A percentile compares a stretch with the other conserved stretches of the same genome.
Evolutionary conservation across 768 basidiomycete genomes (phyloP).

Genomic region (Termitomyces sp.): DNA sequence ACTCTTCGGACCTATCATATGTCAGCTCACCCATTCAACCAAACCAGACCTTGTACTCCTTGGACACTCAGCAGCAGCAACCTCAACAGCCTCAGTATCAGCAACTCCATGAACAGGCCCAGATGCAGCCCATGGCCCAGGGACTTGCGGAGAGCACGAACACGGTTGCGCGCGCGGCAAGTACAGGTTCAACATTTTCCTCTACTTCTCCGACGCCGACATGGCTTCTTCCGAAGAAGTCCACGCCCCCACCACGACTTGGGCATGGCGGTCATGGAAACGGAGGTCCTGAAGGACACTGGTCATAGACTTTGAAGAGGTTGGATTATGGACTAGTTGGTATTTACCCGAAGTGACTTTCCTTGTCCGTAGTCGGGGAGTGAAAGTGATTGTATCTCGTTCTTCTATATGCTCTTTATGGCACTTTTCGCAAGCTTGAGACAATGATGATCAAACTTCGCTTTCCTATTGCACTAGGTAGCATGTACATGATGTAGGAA

Average conservation of each 20-base stretch:
- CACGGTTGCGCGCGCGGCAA: neutral
- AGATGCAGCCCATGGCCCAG: neutral
- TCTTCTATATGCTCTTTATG: neutral
- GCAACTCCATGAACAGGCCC: conserved; percentile 5
- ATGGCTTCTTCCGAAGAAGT: conserved; percentile 44
- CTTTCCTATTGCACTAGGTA: neutral
- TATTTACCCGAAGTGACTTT: neutral
- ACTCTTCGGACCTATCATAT: conserved; percentile 6
- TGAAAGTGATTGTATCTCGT: neutral
- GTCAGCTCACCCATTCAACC: conserved; percentile 4
- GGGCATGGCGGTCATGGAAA: conserved; percentile 1
- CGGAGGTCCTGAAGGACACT: neutral
- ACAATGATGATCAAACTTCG: neutral
- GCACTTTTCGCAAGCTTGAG: neutral
- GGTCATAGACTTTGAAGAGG: neutral
- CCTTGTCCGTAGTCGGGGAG: neutral
- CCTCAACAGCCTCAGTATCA: conserved; percentile 1
- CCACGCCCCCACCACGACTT: conserved; percentile 9
- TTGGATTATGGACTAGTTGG: neutral
- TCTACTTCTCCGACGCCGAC: conserved; percentile 26
- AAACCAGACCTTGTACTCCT: conserved; percentile 3
- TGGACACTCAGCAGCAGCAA: conserved; percentile 7
- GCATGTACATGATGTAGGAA: neutral
- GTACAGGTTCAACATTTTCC: neutral
- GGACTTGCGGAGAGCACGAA: neutral